Conservation (phyloP, 345 rosid species). For the Ricinus communis region DNA sequence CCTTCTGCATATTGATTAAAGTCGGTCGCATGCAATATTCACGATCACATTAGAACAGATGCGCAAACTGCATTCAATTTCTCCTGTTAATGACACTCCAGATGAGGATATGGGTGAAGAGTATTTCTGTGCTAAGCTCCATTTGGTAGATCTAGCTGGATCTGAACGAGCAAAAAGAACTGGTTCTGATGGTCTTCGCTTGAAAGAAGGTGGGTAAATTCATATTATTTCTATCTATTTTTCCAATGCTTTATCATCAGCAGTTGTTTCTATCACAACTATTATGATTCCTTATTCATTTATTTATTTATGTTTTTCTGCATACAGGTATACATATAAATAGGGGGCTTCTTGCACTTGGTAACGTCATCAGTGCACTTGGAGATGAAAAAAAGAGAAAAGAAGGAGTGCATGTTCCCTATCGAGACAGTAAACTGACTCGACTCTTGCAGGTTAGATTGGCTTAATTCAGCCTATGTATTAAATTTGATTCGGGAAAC, state of each 20-base stretch:
- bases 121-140: constrained; percentile 92
- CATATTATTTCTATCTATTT: neutral
- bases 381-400: constrained; percentile 97
- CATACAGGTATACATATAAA: constrained; percentile 88
- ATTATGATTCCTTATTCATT: neutral
- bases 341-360: constrained; percentile 96
- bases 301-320: constrained; percentile 14
- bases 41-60: constrained; percentile 93
- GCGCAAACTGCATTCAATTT: constrained; percentile 64
- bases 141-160: constrained; percentile 98
- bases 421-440: constrained; percentile 98
- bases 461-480: neutral
- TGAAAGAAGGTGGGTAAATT: constrained; percentile 76
- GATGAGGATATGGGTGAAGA: constrained; percentile 72
- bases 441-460: constrained; percentile 49
- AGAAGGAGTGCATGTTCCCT: constrained; percentile 91
- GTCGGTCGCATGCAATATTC: constrained; percentile 99
- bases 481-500: neutral
- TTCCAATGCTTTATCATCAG: neutral
- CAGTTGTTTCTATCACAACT: neutral
- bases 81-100: constrained; percentile 41
- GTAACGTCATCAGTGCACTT: constrained; percentile 95
- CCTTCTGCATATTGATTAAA: constrained; percentile 42
- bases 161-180: constrained; percentile 96
- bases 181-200: constrained; percentile 88